phyloP scores from a whole-genome alignment of 495 filamentous ascomycete species.

The Hypomontagnella submonticulosa region DNA sequence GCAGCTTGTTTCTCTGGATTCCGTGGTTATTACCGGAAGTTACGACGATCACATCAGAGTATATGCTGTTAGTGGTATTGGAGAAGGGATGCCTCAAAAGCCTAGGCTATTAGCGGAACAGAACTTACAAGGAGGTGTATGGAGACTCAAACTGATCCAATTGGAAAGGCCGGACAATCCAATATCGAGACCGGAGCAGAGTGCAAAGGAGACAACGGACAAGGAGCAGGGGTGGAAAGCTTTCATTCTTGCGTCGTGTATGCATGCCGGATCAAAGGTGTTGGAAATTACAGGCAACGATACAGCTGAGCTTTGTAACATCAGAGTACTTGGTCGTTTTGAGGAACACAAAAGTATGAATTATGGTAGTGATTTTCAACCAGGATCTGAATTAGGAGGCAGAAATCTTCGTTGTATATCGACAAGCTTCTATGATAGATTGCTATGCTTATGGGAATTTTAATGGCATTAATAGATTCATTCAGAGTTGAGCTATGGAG shows the following conservation, averaged over 20 bases:
- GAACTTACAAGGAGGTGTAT: conserved; percentile 86
- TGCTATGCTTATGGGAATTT: conserved; percentile 81
- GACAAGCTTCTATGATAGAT: conserved; percentile 90
- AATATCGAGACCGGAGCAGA: not conserved
- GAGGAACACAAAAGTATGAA: conserved; percentile 96
- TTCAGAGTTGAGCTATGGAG: too few relatives aligned
- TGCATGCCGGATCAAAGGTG: conserved; percentile 85
- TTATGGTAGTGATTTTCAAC: conserved; percentile 84
- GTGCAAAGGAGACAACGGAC: not conserved
- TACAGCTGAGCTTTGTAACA: conserved; percentile 61
- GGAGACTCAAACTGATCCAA: conserved; percentile 80
- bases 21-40: conserved; percentile 82
- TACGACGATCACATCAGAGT: conserved; percentile 90
- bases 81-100: conserved; percentile 37
- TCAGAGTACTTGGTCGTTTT: conserved; percentile 76
- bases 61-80: conserved; percentile 50
- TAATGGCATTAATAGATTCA: too few relatives aligned
- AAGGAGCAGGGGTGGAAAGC: conserved; percentile 49
- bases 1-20: conserved; percentile 48
- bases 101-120: conserved; percentile 69
- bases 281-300: conserved; percentile 61
- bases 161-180: conserved; percentile 53
- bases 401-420: conserved; percentile 67
- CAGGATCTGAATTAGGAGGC: conserved; percentile 40
- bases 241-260: conserved; percentile 85